Base-by-base conservation (phyloP, 1,284 basidiomycete species). In the Wallemia hederae region DNA sequence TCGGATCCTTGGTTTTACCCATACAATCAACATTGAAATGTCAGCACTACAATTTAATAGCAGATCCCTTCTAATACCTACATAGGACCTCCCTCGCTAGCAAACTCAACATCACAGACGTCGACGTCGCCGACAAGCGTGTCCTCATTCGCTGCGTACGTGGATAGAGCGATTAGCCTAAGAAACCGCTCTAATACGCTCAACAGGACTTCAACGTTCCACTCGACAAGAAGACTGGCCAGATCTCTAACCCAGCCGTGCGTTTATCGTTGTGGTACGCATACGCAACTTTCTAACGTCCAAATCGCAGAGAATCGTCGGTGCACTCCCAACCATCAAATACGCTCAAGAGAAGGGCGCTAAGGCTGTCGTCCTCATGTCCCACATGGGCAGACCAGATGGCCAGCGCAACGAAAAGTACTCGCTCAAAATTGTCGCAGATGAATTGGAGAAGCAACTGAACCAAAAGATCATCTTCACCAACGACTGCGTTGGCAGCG, bases 351-450 rank as follows among this genome's bases (percentile, higher is more conserved):
- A 91, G 60, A 78, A 89, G 91, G 87, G 82, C 64, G 88, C 91
- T 63, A 79, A 81, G 67, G 77, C 79, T 61, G 81, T 97, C 70
- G 78, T 90, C 66, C 80, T 98, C 70, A 96, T 96, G 89, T 97
- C 91, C 67, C 92, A 98, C 74, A 80, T 98, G 64, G 94, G 92
- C 59, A 86, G 94, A 65, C 94, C 92, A 24, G 89, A 98, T 71
- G 92, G 94, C 68, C 84, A 89, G 70, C 79, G 80, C 63, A 82
- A 83, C 67, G 73, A 78, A 62, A 97, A 97, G 71, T 96, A 87
- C 77, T 88, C 89, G 24, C 80, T 98, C 66, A 83, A 81, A 71
- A 87, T 89, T 59, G 83, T 97, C 63, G 81, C 83, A 55, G 71
- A 70, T 60, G 83, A 87, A 70, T 76, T 88, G 57, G 77, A 82